These are phyloP conservation scores for Aspergillus texensis DNA, from an alignment of 2,329 filamentous ascomycete genomes.

Conservation along the genomic window DNA sequence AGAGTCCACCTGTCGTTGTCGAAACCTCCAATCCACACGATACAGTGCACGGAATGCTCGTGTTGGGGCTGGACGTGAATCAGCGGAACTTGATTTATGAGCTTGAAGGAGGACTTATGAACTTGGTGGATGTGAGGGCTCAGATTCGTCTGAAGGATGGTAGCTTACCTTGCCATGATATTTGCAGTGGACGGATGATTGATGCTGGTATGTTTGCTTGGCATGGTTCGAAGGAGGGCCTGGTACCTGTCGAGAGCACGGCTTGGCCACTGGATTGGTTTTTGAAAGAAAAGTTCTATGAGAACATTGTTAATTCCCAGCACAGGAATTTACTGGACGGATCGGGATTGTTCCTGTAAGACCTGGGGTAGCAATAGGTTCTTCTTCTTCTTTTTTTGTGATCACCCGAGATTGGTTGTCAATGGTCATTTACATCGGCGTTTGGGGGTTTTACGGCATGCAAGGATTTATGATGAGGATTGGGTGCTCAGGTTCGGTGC, in stretches of 20 bases:
- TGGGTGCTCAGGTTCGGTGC: background rate
- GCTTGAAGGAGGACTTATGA: conserved; percentile 25
- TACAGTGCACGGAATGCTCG: conserved; percentile 30
- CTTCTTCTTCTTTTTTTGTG: background rate
- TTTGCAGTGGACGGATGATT: conserved; percentile 18
- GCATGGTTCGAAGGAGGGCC: conserved; percentile 15
- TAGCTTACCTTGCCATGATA: conserved; percentile 3
- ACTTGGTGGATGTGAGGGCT: conserved; percentile 23
- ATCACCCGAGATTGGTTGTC: background rate
- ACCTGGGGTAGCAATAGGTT: background rate
- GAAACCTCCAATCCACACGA: conserved; percentile 20
- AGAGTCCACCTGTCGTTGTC: conserved; percentile 25
- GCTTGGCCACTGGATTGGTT: conserved; percentile 23
- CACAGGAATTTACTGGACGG: conserved; percentile 1
- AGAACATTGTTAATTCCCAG: conserved; percentile 19
- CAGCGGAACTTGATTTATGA: conserved; percentile 30
- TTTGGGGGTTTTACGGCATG: background rate
- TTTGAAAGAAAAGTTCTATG: conserved; percentile 20
- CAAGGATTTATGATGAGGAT: background rate
- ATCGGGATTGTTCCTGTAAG: background rate
- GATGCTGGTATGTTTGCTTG: conserved; percentile 33
- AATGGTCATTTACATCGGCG: background rate
- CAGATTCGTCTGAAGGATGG: conserved; percentile 24
- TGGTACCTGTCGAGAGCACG: conserved; percentile 11
- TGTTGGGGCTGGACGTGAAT: conserved; percentile 28